These are phyloP conservation scores for Cercospora sp. DNA, from an alignment of 2,329 filamentous ascomycete species.

Conservation along the genomic window DNA sequence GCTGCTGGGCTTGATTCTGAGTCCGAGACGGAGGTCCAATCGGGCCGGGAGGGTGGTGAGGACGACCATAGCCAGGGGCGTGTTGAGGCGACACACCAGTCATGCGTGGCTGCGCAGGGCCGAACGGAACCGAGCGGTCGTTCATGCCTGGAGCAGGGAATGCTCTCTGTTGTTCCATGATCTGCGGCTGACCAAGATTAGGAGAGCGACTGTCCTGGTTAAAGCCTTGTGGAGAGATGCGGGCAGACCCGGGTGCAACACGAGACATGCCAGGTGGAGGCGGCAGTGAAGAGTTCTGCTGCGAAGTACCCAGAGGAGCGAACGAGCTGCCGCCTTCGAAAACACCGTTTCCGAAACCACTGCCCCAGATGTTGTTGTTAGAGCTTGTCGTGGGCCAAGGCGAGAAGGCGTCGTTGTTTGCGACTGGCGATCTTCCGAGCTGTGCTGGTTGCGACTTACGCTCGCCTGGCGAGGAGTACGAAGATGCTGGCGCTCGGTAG, in stretches of 20 bases:
- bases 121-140: conserved; percentile 31
- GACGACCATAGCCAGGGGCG: conserved; percentile 34
- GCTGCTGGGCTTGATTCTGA: conserved; percentile 26
- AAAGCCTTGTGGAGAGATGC: conserved; percentile 37
- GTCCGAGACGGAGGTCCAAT: conserved; percentile 40
- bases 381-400: conserved; percentile 43
- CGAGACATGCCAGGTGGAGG: conserved; percentile 38
- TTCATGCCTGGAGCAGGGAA: conserved; percentile 35
- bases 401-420: conserved; percentile 30
- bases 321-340: conserved; percentile 53
- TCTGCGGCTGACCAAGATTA: conserved; percentile 29
- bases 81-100: conserved; percentile 33
- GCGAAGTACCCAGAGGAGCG: conserved; percentile 34
- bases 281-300: conserved; percentile 33
- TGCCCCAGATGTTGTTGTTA: conserved; percentile 69
- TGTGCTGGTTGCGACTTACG: conserved; percentile 36
- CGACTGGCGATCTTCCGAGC: conserved; percentile 36
- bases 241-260: conserved; percentile 31
- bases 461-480: conserved; percentile 41
- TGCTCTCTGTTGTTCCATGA: conserved; percentile 32
- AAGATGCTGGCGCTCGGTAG: conserved; percentile 44
- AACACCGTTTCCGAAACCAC: conserved; percentile 75
- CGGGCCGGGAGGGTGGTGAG: conserved; percentile 36
- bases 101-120: conserved; percentile 28
- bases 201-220: conserved; percentile 32